Conservation (phyloP, 2,329 filamentous ascomycete genomes). For the Cladosporium sp. region DNA sequence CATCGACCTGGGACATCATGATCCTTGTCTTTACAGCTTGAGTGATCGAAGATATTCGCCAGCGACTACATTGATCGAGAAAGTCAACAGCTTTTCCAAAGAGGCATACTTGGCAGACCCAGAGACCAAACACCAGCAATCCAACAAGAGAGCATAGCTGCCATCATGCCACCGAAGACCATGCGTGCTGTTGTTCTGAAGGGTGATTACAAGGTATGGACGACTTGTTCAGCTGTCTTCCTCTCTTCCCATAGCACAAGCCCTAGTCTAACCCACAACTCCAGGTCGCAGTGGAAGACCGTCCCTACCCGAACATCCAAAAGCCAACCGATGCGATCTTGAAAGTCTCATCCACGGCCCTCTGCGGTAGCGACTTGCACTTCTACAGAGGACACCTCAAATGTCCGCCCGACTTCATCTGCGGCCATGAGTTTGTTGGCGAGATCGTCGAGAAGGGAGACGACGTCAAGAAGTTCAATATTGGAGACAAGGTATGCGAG, state of each 20-base stretch:
- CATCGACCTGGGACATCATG: neutral
- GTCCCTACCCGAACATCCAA: conserved; percentile 73
- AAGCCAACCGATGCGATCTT: conserved; percentile 75
- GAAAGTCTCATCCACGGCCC: conserved; percentile 77
- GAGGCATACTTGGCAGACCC: neutral
- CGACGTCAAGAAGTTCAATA: conserved; percentile 65
- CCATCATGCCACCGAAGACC: conserved; percentile 42
- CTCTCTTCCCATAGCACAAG: neutral
- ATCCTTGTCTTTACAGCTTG: neutral
- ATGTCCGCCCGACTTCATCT: conserved; percentile 62
- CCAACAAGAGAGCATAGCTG: neutral
- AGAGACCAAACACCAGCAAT: neutral
- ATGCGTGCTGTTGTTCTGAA: conserved; percentile 93
- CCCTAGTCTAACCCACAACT: neutral
- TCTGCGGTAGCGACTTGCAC: conserved; percentile 89
- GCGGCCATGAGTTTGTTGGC: conserved; percentile 85
- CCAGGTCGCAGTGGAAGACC: conserved; percentile 62
- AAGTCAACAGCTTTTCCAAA: neutral
- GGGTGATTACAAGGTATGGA: conserved; percentile 60
- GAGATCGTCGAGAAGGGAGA: conserved; percentile 67
- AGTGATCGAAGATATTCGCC: neutral
- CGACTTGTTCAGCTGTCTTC: conserved; percentile 25
- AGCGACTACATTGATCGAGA: neutral
- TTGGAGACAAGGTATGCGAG: conserved; percentile 60
- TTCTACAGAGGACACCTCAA: conserved; percentile 80